Conservation (phyloP, 75 land plant species). For the Chamaecyparis obtusa region DNA sequence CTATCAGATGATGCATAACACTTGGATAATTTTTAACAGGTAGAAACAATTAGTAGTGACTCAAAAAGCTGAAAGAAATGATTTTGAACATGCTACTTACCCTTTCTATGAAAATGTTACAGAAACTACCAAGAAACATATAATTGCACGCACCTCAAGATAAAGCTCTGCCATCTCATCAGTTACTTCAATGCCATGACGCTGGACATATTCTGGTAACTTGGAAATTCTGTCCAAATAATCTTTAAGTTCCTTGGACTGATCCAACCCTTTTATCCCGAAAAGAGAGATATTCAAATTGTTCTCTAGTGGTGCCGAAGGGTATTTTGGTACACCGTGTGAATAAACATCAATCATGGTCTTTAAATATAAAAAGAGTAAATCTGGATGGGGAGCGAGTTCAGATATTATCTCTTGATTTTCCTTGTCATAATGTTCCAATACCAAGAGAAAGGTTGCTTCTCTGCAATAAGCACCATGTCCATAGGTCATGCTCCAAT, state of each 20-base stretch:
- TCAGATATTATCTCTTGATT: conserved; percentile 48
- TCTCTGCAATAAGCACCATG: conserved; percentile 44
- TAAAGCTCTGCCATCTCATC: conserved; percentile 89
- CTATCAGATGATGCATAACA: background rate
- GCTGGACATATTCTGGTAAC: conserved; percentile 54
- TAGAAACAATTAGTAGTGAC: background rate
- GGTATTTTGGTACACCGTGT: conserved; percentile 41
- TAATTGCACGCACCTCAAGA: conserved; percentile 62
- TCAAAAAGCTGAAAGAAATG: background rate
- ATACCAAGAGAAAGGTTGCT: conserved; percentile 65
- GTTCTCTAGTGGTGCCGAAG: conserved; percentile 19
- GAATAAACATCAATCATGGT: conserved; percentile 71
- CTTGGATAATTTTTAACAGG: background rate
- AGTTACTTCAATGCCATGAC: conserved; percentile 58
- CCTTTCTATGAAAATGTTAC: background rate
- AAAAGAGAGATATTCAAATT: conserved; percentile 2
- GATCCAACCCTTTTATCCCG: conserved; percentile 17
- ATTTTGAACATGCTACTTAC: background rate
- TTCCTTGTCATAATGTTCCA: conserved; percentile 63
- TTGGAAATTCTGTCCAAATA: conserved; percentile 41
- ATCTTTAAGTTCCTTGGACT: conserved; percentile 23
- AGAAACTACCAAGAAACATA: background rate
- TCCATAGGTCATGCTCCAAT: background rate
- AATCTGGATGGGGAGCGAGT: conserved; percentile 55
- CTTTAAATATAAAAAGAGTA: conserved; percentile 85